These are phyloP conservation scores for Acer saccharum DNA, from an alignment of 345 rosid species.

Conservation along the genomic window DNA sequence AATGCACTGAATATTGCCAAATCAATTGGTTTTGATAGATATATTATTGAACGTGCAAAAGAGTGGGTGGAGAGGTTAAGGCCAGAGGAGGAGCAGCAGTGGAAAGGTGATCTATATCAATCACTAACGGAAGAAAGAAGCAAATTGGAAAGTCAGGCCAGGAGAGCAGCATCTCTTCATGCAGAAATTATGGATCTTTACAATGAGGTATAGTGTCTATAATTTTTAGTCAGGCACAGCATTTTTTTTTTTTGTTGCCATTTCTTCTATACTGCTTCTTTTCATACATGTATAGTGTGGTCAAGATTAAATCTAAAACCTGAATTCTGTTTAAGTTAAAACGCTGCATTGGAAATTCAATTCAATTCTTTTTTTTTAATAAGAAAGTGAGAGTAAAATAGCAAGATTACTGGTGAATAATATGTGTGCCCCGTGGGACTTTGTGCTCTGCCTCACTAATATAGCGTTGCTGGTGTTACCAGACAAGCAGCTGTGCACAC, in stretches of 20 bases:
- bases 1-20: conserved; percentile 83
- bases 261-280: not conserved
- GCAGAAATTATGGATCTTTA: conserved; percentile 60
- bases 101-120: conserved; percentile 64
- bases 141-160: conserved; percentile 64
- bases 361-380: not conserved
- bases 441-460: not conserved
- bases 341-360: conserved; percentile 1
- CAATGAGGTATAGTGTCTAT: conserved; percentile 57
- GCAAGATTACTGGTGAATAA: not conserved
- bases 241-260: not conserved
- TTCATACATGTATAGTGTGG: not conserved
- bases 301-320: not conserved
- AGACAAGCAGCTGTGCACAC: not conserved
- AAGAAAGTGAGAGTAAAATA: not conserved
- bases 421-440: not conserved
- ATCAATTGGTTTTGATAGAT: conserved; percentile 71
- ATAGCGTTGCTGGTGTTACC: not conserved
- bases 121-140: conserved; percentile 77
- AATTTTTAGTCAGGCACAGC: not conserved
- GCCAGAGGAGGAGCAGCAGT: conserved; percentile 71
- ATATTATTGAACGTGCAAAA: conserved; percentile 65
- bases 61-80: conserved; percentile 69
- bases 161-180: conserved; percentile 57
- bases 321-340: not conserved